phyloP scores from a whole-genome alignment of 2,329 filamentous ascomycete genomes.

The Orbilia oligospora region DNA sequence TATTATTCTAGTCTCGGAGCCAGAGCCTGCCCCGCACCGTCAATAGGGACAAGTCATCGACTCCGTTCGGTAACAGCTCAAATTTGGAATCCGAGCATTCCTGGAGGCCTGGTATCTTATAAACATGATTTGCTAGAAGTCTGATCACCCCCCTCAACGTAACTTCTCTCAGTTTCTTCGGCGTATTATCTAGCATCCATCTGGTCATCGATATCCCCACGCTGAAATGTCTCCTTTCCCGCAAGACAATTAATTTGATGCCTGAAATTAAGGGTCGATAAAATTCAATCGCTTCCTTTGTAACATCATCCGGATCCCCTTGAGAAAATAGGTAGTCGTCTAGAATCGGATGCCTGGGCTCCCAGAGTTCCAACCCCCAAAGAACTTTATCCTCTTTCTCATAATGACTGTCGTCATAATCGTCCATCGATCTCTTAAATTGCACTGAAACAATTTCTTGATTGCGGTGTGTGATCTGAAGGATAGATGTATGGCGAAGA shows the following conservation, averaged over 20 bases:
- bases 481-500: conserved; percentile 3
- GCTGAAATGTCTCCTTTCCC: background rate
- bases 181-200: background rate
- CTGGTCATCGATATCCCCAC: background rate
- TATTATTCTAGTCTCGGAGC: background rate
- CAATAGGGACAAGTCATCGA: background rate
- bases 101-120: background rate
- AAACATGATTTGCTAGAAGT: background rate
- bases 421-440: conserved; percentile 12
- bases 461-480: background rate
- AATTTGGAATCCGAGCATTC: background rate
- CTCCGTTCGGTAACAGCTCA: conserved; percentile 1
- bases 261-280: conserved; percentile 3
- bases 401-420: background rate
- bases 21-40: background rate
- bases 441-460: background rate
- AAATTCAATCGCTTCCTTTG: background rate
- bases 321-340: conserved; percentile 22
- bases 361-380: conserved; percentile 15
- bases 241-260: background rate
- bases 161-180: background rate
- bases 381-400: background rate
- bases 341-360: background rate
- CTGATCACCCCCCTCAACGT: conserved; percentile 1
- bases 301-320: background rate